Conservation (phyloP, 495 filamentous ascomycete genomes). For the Tuber indicum region DNA sequence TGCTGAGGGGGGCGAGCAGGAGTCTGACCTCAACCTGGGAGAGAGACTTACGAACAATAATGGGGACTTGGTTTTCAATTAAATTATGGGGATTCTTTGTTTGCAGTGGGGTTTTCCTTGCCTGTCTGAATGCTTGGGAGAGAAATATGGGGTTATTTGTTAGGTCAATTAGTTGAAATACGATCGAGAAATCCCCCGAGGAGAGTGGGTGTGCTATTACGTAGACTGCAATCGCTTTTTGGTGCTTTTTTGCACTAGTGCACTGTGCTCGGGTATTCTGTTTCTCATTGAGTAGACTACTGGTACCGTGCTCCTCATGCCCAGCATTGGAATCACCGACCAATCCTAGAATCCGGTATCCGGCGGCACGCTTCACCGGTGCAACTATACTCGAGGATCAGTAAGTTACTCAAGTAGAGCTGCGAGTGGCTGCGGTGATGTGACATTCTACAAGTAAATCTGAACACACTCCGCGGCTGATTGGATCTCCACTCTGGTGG, state of each 20-base stretch:
- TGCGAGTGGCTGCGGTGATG: no score
- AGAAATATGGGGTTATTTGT: not conserved
- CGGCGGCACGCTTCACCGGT: not conserved
- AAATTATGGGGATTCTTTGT: not conserved
- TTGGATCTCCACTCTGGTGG: no score
- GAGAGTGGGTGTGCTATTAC: not conserved
- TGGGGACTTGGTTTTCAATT: slow-evolving; percentile 40
- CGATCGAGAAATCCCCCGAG: not conserved
- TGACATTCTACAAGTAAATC: no score
- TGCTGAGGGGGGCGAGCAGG: slow-evolving; percentile 26
- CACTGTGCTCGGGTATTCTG: not conserved
- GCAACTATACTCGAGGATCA: not conserved
- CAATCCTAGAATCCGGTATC: not conserved
- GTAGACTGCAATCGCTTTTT: not conserved
- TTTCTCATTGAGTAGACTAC: not conserved
- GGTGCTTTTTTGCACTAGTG: not conserved
- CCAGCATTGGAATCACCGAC: not conserved
- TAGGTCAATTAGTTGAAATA: not conserved
- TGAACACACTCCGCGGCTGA: no score
- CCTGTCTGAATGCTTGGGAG: not conserved
- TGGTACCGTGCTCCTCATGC: not conserved
- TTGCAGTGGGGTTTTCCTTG: not conserved
- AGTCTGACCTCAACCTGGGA: slow-evolving; percentile 45
- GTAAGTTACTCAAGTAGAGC: no score
- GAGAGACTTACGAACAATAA: slow-evolving; percentile 47